Base-by-base conservation (phyloP, 306 rosid genomes). In the Crotalaria pallida region DNA sequence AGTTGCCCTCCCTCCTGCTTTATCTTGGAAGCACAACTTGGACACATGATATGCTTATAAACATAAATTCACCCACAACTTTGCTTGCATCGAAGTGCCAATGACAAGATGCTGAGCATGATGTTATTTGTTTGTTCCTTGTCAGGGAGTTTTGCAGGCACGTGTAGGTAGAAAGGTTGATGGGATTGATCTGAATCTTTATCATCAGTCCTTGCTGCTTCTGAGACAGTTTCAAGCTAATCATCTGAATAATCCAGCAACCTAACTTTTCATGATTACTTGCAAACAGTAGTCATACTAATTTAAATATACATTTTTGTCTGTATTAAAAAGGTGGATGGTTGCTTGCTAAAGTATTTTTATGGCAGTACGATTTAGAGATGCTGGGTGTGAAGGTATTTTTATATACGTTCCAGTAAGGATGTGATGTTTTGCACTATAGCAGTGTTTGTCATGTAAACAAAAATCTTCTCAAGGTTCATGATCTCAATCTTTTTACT, bases 101-200 rank as follows among this genome's bases (percentile, higher is more conserved):
- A 49, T 16, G 19, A 62, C 21, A 58, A 60, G 16, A 53, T 62
- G 58, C 45, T 72, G 58, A 72, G 23, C 62, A 59, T 19, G 1
- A 16, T 58, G 58, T 29, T 52, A 48, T 63, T 68, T 52, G 48
- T 63, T 68, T 79, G 77, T 49, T 75, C 27, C 33, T 53, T 83
- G 71, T 56, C 75, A 95, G 97, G 96, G 84, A 47, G 74, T 83
- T 75, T 79, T 92, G 80, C 88, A 83, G 72, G 95, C 95, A 15
- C 92, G 90, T 19, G 88, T 87, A 6, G 92, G 96, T 19, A 78
- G 99, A 83, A 95, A 86, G 3, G 91, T 95, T 17, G 89, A 91
- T n/a, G 97, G 97, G 61, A 91, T 95, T 19, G 96, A 91, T 83
- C 88, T 95, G 75, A 77, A 82, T 78, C 92, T 94, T 47, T 92